Conservation (phyloP, 345 rosid genomes). For the Rubroshorea leprosula region DNA sequence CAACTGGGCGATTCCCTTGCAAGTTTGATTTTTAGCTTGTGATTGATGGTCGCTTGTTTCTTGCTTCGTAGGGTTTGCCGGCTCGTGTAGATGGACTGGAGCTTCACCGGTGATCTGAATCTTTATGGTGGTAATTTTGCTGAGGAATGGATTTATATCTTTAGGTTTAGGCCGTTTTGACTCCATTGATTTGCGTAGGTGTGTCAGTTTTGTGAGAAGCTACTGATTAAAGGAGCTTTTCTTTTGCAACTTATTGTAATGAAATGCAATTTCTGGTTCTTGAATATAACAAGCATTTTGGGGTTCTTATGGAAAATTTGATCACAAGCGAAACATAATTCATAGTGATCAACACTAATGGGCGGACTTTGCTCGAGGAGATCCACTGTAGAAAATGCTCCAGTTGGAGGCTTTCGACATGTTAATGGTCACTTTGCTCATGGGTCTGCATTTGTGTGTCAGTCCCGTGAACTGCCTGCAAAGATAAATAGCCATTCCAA, state of each 20-base stretch:
- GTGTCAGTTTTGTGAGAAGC: not conserved
- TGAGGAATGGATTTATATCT: slow-evolving; percentile 16
- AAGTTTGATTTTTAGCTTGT: slow-evolving; percentile 1
- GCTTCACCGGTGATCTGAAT: slow-evolving; percentile 34
- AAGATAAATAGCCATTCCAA: slow-evolving; percentile 32
- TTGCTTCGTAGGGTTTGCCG: slow-evolving; percentile 27
- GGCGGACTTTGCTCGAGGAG: slow-evolving; percentile 99
- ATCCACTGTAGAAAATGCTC: slow-evolving; percentile 88
- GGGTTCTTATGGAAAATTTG: slow-evolving; percentile 34
- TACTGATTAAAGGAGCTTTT: not conserved
- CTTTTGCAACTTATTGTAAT: not conserved
- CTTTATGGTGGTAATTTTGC: slow-evolving; percentile 26
- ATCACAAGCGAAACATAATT: slow-evolving; percentile 19
- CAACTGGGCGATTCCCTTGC: slow-evolving; percentile 1
- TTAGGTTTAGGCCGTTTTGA: slow-evolving; percentile 15
- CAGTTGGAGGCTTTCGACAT: slow-evolving; percentile 68
- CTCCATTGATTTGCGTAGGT: not conserved
- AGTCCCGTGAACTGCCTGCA: slow-evolving; percentile 37
- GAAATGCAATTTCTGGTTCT: slow-evolving; percentile 1
- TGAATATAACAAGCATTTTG: slow-evolving; percentile 18
- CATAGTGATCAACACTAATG: slow-evolving; percentile 36
- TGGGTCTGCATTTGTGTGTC: slow-evolving; percentile 35
- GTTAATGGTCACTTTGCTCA: slow-evolving; percentile 49
- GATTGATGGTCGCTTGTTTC: slow-evolving; percentile 14
- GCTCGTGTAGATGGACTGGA: slow-evolving; percentile 41